Base-by-base conservation (phyloP, 257 asterid genomes). In the Lavandula angustifolia region DNA sequence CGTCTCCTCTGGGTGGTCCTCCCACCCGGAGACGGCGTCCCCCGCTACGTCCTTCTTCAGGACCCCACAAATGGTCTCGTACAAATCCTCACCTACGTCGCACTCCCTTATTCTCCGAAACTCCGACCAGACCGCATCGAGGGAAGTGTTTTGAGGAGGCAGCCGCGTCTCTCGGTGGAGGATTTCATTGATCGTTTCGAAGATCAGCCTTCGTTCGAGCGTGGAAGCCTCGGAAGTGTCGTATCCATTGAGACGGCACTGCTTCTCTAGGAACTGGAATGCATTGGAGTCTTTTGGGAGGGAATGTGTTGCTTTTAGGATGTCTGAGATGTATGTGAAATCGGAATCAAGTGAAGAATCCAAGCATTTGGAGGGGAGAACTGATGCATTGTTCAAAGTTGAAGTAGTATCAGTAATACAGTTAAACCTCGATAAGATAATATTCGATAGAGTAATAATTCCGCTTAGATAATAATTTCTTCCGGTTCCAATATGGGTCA, bases 21-120 rank as follows among this genome's bases (percentile, higher is more conserved):
- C 96, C 98, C 96, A 92, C 12, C 92, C 95, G 22, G 34, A 74
- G 22, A 54, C 40, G 2, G 74, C 76, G 16, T 86, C 98, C 3
- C 69, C 75, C 0, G 83, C 95, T 47, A 92, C 57, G 67, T 92
- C 96, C 61, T 79, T 89, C 66, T 71, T 82, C 51, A 89, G 60
- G 16, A 85, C 87, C 16, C 87, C 78, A 67, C 96, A 79, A 1
- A 92, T 72, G 9, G 72, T 66, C 76, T 89, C 96, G 1, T 79
- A 79, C 79, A 85, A 60, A 69, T 88, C 95, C 14, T 87, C 90
- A 1, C 66, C 78, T 5, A 41, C 16, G 3, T 84, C 78, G 0
- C 63, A 76, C 22, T 81, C 86, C 9, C 88, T 72, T 4, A 92
- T 73, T 16, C 76, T 87, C 44, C 68, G 80, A 65, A 83, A 89